These are phyloP conservation scores for Gossypium laxum DNA, from an alignment of 441 rosid genomes.

Conservation along the genomic window DNA sequence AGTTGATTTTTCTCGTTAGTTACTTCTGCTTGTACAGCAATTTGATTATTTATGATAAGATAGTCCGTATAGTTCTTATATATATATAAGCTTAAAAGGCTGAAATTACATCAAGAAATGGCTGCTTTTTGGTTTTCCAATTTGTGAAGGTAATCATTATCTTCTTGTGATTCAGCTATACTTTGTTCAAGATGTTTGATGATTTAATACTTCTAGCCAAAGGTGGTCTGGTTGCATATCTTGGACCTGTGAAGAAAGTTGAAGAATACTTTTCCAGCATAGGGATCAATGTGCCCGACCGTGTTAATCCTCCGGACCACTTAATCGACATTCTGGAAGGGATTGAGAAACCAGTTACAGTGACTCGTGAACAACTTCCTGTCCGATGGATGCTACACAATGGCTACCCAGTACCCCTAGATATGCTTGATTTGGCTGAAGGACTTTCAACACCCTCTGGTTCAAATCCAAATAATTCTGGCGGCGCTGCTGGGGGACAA, in stretches of 20 bases:
- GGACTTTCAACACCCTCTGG: conserved; percentile 27
- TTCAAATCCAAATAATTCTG: conserved; percentile 19
- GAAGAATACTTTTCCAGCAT: conserved; percentile 53
- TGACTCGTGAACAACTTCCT: conserved; percentile 44
- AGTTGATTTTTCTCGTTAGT: neutral
- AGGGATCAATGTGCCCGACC: conserved; percentile 51
- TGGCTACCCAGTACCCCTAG: conserved; percentile 50
- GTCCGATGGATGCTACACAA: conserved; percentile 64
- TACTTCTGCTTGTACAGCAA: neutral
- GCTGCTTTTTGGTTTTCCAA: neutral
- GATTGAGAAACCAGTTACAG: conserved; percentile 37
- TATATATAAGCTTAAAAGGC: neutral
- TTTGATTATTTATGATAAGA: neutral
- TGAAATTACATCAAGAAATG: neutral
- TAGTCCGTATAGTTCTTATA: neutral
- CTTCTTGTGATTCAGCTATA: conserved; percentile 33
- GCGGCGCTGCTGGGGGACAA: conserved; percentile 20
- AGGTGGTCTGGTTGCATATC: conserved; percentile 55
- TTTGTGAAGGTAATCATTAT: conserved; percentile 3
- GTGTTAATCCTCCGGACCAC: conserved; percentile 62
- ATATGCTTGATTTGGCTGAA: conserved; percentile 43
- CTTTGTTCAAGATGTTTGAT: conserved; percentile 63
- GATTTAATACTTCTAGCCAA: conserved; percentile 59
- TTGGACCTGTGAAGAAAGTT: conserved; percentile 47
- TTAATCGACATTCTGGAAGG: conserved; percentile 60